phyloP scores from a whole-genome alignment of 75 land plant species.

The Picea sitchensis region DNA sequence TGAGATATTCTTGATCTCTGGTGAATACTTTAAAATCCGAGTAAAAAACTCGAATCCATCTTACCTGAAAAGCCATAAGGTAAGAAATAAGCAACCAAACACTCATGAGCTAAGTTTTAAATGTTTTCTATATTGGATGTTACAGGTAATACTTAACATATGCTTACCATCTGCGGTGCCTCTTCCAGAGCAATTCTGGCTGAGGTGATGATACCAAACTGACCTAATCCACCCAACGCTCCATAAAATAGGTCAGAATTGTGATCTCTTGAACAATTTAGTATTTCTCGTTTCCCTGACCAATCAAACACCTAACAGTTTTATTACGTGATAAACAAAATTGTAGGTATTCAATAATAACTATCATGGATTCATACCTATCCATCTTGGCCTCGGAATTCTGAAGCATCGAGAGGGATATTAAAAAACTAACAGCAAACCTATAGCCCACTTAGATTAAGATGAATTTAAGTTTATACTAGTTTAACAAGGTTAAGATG shows the following conservation, averaged over 20 bases:
- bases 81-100: not conserved
- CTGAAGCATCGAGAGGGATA: too few relatives aligned
- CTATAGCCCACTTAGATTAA: too few relatives aligned
- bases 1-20: constrained; percentile 16
- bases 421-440: too few relatives aligned
- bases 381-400: too few relatives aligned
- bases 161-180: constrained; percentile 31
- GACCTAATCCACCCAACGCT: constrained; percentile 79
- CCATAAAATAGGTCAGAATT: constrained; percentile 67
- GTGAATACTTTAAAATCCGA: constrained; percentile 13
- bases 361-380: too few relatives aligned
- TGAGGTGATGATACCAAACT: constrained; percentile 85
- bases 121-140: not conserved
- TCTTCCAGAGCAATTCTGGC: constrained; percentile 67
- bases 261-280: constrained; percentile 46
- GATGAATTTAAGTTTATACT: too few relatives aligned
- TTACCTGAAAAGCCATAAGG: constrained; percentile 8
- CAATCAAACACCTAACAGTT: too few relatives aligned
- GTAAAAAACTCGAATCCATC: constrained; percentile 10
- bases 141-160: not conserved
- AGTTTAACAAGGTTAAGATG: too few relatives aligned
- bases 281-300: constrained; percentile 70
- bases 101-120: too few relatives aligned
- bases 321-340: too few relatives aligned
- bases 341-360: too few relatives aligned